Evolutionary conservation across 2,329 filamentous ascomycete species (phyloP).

Genomic region (Fusarium penzigii): DNA sequence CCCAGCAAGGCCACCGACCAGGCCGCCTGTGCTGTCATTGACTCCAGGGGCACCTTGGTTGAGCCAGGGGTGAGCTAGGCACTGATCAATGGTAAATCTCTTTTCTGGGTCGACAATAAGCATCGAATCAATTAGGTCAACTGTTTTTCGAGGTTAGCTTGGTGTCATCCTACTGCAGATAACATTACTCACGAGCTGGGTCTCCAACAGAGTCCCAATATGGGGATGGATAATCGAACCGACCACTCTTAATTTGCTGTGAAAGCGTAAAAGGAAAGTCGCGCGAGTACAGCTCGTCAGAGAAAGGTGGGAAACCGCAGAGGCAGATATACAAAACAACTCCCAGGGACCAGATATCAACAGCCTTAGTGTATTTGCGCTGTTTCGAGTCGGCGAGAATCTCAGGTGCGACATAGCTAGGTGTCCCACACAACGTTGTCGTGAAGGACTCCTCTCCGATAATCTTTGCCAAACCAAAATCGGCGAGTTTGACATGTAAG

Average conservation of each 20-base stretch:
- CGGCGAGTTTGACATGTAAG: conserved; percentile 85
- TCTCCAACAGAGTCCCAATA: conserved; percentile 73
- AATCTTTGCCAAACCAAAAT: conserved; percentile 97
- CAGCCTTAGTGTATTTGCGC: conserved; percentile 89
- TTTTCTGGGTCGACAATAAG: conserved; percentile 82
- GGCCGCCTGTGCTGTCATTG: conserved; percentile 86
- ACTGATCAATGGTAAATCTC: conserved; percentile 87
- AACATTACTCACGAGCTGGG: conserved; percentile 59
- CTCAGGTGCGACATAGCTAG: conserved; percentile 94
- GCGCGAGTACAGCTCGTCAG: conserved; percentile 80
- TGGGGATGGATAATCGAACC: conserved; percentile 92
- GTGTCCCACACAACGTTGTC: conserved; percentile 94
- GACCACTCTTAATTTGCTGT: conserved; percentile 87
- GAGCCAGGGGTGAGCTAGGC: conserved; percentile 88
- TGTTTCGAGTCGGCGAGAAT: conserved; percentile 81
- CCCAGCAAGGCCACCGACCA: conserved; percentile 81
- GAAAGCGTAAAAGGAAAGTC: conserved; percentile 86
- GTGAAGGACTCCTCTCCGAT: conserved; percentile 98
- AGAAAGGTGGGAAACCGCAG: conserved; percentile 96
- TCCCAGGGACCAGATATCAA: conserved; percentile 96
- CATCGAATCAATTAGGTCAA: conserved; percentile 95
- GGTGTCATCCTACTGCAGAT: background rate
- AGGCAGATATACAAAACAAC: conserved; percentile 97
- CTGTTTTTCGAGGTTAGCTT: conserved; percentile 29
- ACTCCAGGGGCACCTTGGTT: conserved; percentile 61